phyloP scores from a whole-genome alignment of 2,329 filamentous ascomycete species.

The Gaeumannomyces tritici region DNA sequence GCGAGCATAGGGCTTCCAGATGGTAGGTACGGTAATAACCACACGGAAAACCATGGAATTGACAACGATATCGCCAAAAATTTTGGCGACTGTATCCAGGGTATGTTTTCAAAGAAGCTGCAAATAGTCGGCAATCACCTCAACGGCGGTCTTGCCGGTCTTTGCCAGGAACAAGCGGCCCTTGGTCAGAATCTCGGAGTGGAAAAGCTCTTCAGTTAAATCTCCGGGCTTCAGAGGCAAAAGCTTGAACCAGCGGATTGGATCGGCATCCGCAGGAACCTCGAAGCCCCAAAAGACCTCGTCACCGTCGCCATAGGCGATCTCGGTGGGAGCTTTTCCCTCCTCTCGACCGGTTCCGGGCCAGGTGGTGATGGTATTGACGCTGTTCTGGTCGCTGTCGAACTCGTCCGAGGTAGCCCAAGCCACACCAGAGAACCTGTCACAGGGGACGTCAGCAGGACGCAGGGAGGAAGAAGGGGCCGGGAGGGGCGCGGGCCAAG shows the following conservation, averaged over 20 bases:
- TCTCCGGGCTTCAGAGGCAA: background rate
- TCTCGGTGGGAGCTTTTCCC: background rate
- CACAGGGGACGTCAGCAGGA: too few relatives aligned
- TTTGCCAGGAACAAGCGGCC: background rate
- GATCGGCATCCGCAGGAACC: background rate
- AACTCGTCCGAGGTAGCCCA: background rate
- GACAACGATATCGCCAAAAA: slow-evolving; percentile 13
- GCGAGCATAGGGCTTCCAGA: slow-evolving; percentile 29
- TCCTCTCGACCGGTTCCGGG: background rate
- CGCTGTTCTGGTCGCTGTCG: background rate
- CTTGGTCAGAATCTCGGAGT: background rate
- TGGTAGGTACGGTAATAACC: slow-evolving; percentile 31
- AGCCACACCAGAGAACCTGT: background rate
- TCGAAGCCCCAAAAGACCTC: background rate
- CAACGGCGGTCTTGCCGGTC: slow-evolving; percentile 11
- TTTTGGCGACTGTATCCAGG: slow-evolving; percentile 14
- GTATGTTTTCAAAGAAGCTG: slow-evolving; percentile 21
- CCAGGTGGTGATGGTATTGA: background rate
- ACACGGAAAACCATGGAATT: slow-evolving; percentile 19
- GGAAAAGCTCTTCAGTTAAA: background rate
- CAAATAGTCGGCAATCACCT: slow-evolving; percentile 22
- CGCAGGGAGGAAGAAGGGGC: too few relatives aligned
- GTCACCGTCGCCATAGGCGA: background rate
- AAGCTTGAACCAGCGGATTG: slow-evolving; percentile 2
- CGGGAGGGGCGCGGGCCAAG: too few relatives aligned